Conservation (phyloP, 257 asterid species). For the Solanum bulbocastanum region DNA sequence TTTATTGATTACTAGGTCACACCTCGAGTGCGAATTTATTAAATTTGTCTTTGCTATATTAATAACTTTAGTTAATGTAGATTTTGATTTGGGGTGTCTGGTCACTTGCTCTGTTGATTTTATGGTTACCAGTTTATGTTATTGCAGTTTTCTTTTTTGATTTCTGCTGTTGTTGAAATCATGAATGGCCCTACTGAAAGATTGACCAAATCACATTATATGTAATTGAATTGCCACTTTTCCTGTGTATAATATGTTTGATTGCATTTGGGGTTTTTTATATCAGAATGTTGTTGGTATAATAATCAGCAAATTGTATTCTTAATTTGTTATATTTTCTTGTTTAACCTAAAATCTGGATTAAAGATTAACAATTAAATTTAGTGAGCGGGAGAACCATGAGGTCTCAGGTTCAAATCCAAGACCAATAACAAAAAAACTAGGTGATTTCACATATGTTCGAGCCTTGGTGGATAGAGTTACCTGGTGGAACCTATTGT, state of each 20-base stretch:
- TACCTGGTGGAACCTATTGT: background rate
- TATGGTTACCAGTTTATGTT: background rate
- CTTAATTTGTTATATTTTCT: background rate
- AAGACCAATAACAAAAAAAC: background rate
- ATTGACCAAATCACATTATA: background rate
- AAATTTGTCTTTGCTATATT: background rate
- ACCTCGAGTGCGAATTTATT: background rate
- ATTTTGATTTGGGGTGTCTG: background rate
- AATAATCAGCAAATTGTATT: background rate
- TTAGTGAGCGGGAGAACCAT: background rate
- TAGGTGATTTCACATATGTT: background rate
- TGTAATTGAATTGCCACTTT: background rate
- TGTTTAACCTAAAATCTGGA: background rate
- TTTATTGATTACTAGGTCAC: background rate
- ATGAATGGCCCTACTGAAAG: background rate
- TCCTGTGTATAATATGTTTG: background rate
- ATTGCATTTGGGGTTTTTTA: background rate
- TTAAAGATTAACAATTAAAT: background rate
- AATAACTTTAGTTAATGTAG: background rate
- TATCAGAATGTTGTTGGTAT: background rate
- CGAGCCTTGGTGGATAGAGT: background rate
- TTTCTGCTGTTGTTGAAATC: background rate
- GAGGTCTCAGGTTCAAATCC: background rate
- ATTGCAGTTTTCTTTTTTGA: background rate
- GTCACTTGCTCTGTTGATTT: background rate